Evolutionary conservation across 164 flowering plant genomes (phyloP).

Genomic region (Aristolochia contorta): DNA sequence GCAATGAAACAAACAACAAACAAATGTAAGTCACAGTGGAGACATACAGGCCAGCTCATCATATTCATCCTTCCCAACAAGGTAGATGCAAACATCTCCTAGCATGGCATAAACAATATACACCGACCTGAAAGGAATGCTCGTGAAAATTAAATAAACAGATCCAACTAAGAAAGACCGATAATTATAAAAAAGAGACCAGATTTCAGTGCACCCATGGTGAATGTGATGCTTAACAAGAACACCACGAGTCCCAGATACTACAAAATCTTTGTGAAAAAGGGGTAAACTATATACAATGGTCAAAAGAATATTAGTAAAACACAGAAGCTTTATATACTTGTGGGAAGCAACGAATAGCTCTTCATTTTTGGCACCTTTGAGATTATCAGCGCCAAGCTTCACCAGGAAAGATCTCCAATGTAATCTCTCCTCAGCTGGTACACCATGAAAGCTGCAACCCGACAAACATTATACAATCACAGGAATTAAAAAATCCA

Average conservation of each 20-base stretch:
- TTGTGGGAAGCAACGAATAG: conserved; percentile 95
- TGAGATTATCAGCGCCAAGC: conserved; percentile 91
- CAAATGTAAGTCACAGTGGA: not conserved
- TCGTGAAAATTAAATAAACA: no score
- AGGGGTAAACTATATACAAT: no score
- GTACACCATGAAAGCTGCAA: conserved; percentile 94
- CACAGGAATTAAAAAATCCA: not conserved
- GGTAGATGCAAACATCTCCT: conserved; percentile 83
- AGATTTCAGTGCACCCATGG: no score
- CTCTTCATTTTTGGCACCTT: conserved; percentile 90
- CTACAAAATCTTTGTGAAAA: no score
- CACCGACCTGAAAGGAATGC: conserved; percentile 56
- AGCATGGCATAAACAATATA: conserved; percentile 92
- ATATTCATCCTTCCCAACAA: conserved; percentile 95
- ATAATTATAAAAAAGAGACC: no score
- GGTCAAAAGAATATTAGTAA: no score
- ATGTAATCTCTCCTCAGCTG: conserved; percentile 91
- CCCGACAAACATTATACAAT: not conserved
- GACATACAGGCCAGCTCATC: conserved; percentile 98
- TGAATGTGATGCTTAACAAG: no score
- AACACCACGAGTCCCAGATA: no score
- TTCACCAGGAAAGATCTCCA: conserved; percentile 95
- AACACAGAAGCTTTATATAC: conserved; percentile 31
- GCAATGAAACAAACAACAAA: not conserved
- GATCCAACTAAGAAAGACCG: no score